Evolutionary conservation across 345 rosid species (phyloP), one percentile per base, ranked within the genome.

Genomic region (Sapria himalayana): DNA sequence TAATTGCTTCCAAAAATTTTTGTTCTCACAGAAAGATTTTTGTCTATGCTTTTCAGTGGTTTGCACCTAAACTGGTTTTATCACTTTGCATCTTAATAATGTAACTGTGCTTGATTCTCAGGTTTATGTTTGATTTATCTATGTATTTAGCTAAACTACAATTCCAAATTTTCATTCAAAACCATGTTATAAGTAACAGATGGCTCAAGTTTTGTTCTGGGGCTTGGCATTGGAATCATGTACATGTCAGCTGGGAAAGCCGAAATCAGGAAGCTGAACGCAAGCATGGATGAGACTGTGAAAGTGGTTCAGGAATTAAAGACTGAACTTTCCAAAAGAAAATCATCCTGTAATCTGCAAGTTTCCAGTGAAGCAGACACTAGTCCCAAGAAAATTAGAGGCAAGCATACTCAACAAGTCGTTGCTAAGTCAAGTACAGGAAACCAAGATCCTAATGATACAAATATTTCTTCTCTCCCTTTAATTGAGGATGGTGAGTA

Each of bases 161-260:
- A 13, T 25, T 17, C 22, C 54, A 21, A 25, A n/a, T 22, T 29
- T 25, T 31, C 17, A 22, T 19, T 21, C 39, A 41, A 44, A 7
- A 11, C 21, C 35, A 8, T 41, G 10, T 34, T 25, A 40, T 38
- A 20, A 46, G 43, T 35, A 16, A 38, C 56, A 85, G 96, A 69
- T 49, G 46, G 59, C 52, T 60, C 78, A 31, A 49, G 59, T 19
- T 67, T 75, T 67, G 61, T 59, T 18, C 64, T 75, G 48, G 79
- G 78, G 13, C 64, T 85, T 49, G 73, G 92, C 36, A 52, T 73
- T 6, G 86, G 84, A 27, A 69, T 85, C 50, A 65, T 85, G 79
- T 75, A 64, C 61, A 69, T 81, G 86, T 75, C 84, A 38, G 43
- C 79, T 25, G 76, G 74, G 55, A 74, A 70, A 54, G 51, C 51